Evolutionary conservation across 768 basidiomycete species (phyloP), one percentile per base, ranked within the genome.

Genomic region (Amylocystis lapponica): DNA sequence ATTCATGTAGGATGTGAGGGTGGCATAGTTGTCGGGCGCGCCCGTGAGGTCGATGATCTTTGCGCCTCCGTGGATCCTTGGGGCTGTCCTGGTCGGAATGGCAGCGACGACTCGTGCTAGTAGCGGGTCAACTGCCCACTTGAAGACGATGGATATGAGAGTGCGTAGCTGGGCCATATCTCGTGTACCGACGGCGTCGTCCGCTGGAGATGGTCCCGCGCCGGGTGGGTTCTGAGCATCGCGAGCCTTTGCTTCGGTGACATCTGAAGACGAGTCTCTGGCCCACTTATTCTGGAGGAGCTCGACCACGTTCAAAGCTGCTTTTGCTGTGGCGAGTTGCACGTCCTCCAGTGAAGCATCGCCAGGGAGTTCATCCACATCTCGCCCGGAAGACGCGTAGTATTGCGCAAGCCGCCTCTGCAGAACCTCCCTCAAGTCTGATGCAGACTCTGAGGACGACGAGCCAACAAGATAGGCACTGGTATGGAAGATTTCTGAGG

Each of bases 111-210:
- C 61, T 38, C 65, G 67, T 11, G 58, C 49, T 29, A 84, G 65
- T 4, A 82, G 55, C 3, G 75, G 75, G 12, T 80, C 73, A 3
- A 78, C 59, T 6, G 77, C 83, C 87, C 86, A 87, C 50, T 78
- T 81, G 56, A 90, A 85, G 21, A 75, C 58, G 46, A 90, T 72
- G 12, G 83, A 75, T 13, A 86, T 57, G 23, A 89, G 67, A 0
- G 79, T 82, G 19, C 80, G 74, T 2, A 90, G 58, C 46, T 76
- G 64, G 5, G 68, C 62, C 23, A 88, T 58, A 60, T 91, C 87
- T 39, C 83, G 75, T 1, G 81, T 75, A 0, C 86, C 87, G 43
- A 90, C 11, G 17, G 14, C 30, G 23, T 30, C 36, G 23, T 25
- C 19, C 8, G 29, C 11, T 12, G 27, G 19, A n/a, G n/a, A n/a